Evolutionary conservation across 306 rosid species (phyloP).

Genomic region (Dalbergia cultrata): DNA sequence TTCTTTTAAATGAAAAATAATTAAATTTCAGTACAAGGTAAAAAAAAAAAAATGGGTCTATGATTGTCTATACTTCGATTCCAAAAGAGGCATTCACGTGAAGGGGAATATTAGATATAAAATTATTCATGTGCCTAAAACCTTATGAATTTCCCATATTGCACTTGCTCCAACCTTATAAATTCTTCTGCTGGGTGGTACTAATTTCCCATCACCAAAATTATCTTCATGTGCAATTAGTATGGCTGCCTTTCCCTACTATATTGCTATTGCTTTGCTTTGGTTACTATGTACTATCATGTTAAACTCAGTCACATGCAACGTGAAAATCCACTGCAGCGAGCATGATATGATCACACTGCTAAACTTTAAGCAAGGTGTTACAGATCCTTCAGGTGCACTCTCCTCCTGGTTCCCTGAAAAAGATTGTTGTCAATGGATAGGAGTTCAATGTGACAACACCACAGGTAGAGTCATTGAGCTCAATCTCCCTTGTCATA

Average conservation of each 20-base stretch:
- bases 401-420: not conserved
- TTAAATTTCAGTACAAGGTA: too few species aligned
- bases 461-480: not conserved
- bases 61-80: too few species aligned
- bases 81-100: too few species aligned
- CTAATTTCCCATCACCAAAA: not conserved
- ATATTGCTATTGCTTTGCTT: not conserved
- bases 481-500: constrained; percentile 1
- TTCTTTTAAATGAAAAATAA: too few species aligned
- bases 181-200: not conserved
- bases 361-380: constrained; percentile 10
- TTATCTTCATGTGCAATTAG: not conserved
- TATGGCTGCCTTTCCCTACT: not conserved
- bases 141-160: not conserved
- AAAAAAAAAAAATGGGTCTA: too few species aligned
- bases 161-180: not conserved
- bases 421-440: constrained; percentile 27
- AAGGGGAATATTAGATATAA: too few species aligned
- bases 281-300: not conserved
- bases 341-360: constrained; percentile 22
- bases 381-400: not conserved
- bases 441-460: not conserved
- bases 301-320: not conserved
- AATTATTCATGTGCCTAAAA: too few species aligned
- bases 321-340: not conserved